These are phyloP conservation scores for Taxawa tesnikishii DNA, from an alignment of 2,329 filamentous ascomycete species.

Conservation along the genomic window DNA sequence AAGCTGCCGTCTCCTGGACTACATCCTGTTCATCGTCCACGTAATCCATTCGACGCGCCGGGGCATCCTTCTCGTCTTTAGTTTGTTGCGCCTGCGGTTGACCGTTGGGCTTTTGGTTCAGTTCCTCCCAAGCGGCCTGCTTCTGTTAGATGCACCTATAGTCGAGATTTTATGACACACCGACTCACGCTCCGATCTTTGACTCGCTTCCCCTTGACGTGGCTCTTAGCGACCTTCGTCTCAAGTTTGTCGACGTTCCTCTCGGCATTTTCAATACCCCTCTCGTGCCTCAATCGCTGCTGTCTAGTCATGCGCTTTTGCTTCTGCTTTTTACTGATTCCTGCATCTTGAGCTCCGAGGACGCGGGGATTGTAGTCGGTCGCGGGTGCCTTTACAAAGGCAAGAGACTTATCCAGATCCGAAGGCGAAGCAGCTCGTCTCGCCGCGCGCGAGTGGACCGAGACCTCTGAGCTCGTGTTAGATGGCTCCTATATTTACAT, in stretches of 20 bases:
- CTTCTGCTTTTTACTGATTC: conserved; percentile 56
- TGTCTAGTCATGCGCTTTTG: conserved; percentile 39
- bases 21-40: conserved; percentile 3
- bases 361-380: conserved; percentile 49
- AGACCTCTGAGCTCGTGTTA: too few relatives aligned
- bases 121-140: conserved; percentile 18
- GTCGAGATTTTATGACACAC: neutral
- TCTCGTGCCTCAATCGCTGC: conserved; percentile 41
- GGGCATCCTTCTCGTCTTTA: too few relatives aligned
- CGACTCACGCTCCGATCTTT: conserved; percentile 30
- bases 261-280: conserved; percentile 44
- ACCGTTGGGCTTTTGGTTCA: conserved; percentile 15
- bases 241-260: conserved; percentile 41
- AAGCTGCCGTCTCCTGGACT: conserved; percentile 2
- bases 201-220: conserved; percentile 34
- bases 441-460: conserved; percentile 61
- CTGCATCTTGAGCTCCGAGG: conserved; percentile 56
- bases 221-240: conserved; percentile 42
- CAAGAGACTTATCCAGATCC: conserved; percentile 59
- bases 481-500: too few relatives aligned
- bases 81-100: too few relatives aligned
- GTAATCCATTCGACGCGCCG: too few relatives aligned
- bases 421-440: conserved; percentile 59
- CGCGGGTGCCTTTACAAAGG: conserved; percentile 42
- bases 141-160: neutral